Evolutionary conservation across 768 basidiomycete genomes (phyloP), one percentile per base, ranked within the genome.

Genomic region (Boletus sensibilis): DNA sequence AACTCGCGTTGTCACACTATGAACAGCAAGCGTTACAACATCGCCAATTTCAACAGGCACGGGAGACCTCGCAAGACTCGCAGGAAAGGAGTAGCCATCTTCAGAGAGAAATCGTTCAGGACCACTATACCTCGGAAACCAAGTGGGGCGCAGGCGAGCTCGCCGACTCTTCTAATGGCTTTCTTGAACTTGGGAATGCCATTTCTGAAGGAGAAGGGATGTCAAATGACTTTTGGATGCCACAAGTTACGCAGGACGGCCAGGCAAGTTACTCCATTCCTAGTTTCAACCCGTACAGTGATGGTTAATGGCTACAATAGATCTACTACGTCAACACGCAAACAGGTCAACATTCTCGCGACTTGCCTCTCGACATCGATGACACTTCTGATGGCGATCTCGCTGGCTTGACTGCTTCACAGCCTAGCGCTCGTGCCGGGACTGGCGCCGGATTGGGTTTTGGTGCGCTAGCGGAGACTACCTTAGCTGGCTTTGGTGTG

Each of bases 321-420:
- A 94, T 99, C 69, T 95, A 87, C 78, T 99, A 98, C 74, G 82
- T 92, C 60, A 99, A 98, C 67, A 92, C 92, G 2, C 82, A 89
- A 62, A 92, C 90, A 6, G 90, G 90, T 33, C 82, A 92, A 69
- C 84, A 84, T 40, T 86, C 93, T 27, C 82, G 86, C 62, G 92
- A 97, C 63, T 74, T 96, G n/a, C 94, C 94, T 23, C 76, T 78
- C 45, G 90, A 91, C 67, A 74, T 79, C 12, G 87, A 89, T 47
- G 86, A 88, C 44, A 72, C 76, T 35, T 82, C 85, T 1, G 86
- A 87, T 56, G 79, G 77, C 34, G 87, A 88, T 55, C 75, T 88
- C 39, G 82, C 82, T 46, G 82, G 80, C 12, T 72, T 86, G 48
- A 76, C 83, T 23, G 45, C 66, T 33, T 81, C 85, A 2, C 82